Evolutionary conservation across 495 filamentous ascomycete genomes (phyloP).

Genomic region (Daldinia childiae): DNA sequence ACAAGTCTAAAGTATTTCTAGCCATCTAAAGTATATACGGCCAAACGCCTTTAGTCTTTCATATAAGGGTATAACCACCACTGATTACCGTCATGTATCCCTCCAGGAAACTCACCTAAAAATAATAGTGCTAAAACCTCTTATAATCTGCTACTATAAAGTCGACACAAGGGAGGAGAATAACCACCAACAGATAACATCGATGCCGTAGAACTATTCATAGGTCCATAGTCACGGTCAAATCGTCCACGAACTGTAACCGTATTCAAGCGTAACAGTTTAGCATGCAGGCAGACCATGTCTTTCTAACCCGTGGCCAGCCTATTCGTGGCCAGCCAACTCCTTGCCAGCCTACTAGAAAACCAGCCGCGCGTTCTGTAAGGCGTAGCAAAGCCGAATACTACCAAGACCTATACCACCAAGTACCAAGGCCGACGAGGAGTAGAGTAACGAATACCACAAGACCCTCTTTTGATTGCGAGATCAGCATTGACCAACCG

Average conservation of each 20-base stretch:
- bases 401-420: slow-evolving; percentile 52
- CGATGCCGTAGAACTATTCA: neutral
- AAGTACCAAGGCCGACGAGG: slow-evolving; percentile 48
- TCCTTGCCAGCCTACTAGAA: neutral
- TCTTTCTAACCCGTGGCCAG: slow-evolving; percentile 5
- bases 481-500: slow-evolving; percentile 58
- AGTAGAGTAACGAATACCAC: slow-evolving; percentile 50
- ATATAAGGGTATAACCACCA: slow-evolving; percentile 20
- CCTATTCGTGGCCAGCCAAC: slow-evolving; percentile 4
- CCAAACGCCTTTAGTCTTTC: neutral
- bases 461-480: slow-evolving; percentile 55
- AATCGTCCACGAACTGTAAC: neutral
- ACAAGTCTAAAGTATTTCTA: neutral
- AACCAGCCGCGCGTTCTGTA: neutral
- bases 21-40: slow-evolving; percentile 1
- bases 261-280: neutral
- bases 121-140: neutral
- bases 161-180: neutral
- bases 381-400: slow-evolving; percentile 18
- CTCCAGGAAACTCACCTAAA: neutral
- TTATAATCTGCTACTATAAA: neutral
- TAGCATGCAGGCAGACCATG: slow-evolving; percentile 1
- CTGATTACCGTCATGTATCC: neutral
- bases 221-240: neutral
- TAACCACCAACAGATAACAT: slow-evolving; percentile 2